Conservation (phyloP, 2,329 filamentous ascomycete species). For the Zymoseptoria passerinii region DNA sequence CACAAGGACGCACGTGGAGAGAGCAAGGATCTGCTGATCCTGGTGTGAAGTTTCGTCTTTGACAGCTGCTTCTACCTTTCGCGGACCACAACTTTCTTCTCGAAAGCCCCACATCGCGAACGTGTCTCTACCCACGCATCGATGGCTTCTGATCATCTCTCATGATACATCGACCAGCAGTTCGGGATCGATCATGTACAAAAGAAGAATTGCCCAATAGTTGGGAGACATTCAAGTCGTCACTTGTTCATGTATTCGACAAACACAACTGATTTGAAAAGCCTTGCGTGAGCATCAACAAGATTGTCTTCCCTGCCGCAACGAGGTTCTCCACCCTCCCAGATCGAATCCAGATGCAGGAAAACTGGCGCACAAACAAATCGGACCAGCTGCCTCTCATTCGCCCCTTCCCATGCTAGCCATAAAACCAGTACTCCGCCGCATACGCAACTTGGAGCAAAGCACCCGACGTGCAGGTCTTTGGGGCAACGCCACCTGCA, state of each 20-base stretch:
- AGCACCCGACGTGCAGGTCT: constrained; percentile 29
- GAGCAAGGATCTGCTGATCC: neutral
- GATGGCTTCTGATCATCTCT: neutral
- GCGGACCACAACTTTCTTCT: neutral
- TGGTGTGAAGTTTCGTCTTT: neutral
- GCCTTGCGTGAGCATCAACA: neutral
- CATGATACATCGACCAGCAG: neutral
- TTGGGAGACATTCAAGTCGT: neutral
- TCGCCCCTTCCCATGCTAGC: constrained; percentile 7
- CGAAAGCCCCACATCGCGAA: neutral
- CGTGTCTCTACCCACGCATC: neutral
- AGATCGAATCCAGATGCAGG: neutral
- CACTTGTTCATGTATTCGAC: neutral
- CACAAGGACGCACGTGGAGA: neutral
- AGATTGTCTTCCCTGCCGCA: neutral
- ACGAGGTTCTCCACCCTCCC: neutral
- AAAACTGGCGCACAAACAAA: neutral
- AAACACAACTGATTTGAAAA: neutral
- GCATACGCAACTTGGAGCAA: constrained; percentile 37
- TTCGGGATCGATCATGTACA: neutral
- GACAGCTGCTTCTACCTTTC: neutral
- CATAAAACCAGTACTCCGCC: constrained; percentile 43
- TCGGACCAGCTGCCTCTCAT: neutral
- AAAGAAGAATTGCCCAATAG: neutral
- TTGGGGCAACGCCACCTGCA: constrained; percentile 36